Percentiles rank a stretch among this genome's conserved stretches.
phyloP scores from a whole-genome alignment of 805 yeast genomes.

The Spathaspora girioi region DNA sequence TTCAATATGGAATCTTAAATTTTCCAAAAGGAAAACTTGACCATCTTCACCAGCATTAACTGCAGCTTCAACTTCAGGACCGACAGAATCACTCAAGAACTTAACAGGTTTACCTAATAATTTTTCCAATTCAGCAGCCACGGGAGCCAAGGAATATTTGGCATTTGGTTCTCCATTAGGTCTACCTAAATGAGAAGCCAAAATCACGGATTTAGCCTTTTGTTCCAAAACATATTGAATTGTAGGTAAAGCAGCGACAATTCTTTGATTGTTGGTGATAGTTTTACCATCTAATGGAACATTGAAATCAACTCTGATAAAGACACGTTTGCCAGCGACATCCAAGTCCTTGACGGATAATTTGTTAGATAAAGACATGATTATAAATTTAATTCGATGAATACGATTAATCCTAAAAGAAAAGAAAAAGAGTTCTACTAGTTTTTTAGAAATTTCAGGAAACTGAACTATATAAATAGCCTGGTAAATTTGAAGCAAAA shows the following conservation, averaged over 20 bases:
- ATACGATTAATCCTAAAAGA: neutral
- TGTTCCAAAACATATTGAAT: slow-evolving; percentile 91
- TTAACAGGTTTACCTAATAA: slow-evolving; percentile 68
- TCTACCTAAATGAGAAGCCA: slow-evolving; percentile 98
- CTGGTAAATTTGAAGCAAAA: neutral
- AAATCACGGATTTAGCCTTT: slow-evolving; percentile 83
- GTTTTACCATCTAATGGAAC: slow-evolving; percentile 93
- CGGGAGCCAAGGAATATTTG: slow-evolving; percentile 91
- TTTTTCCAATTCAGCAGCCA: slow-evolving; percentile 81
- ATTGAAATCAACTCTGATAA: slow-evolving; percentile 97
- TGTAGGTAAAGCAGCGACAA: slow-evolving; percentile 98
- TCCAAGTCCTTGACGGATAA: slow-evolving; percentile 88
- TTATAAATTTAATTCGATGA: neutral
- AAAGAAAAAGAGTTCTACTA: neutral
- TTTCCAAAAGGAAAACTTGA: slow-evolving; percentile 86
- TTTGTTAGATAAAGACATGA: slow-evolving; percentile 91
- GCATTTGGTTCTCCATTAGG: slow-evolving; percentile 90
- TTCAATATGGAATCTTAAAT: slow-evolving; percentile 97
- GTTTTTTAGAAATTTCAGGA: slow-evolving; percentile 2
- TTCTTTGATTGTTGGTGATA: slow-evolving; percentile 99
- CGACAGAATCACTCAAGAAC: slow-evolving; percentile 90
- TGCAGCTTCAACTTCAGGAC: slow-evolving; percentile 79
- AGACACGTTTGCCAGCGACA: slow-evolving; percentile 89
- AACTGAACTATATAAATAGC: neutral
- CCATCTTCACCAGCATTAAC: slow-evolving; percentile 75